Evolutionary conservation across 1,139 yeast species (phyloP).

Genomic region (Pichia sp.): DNA sequence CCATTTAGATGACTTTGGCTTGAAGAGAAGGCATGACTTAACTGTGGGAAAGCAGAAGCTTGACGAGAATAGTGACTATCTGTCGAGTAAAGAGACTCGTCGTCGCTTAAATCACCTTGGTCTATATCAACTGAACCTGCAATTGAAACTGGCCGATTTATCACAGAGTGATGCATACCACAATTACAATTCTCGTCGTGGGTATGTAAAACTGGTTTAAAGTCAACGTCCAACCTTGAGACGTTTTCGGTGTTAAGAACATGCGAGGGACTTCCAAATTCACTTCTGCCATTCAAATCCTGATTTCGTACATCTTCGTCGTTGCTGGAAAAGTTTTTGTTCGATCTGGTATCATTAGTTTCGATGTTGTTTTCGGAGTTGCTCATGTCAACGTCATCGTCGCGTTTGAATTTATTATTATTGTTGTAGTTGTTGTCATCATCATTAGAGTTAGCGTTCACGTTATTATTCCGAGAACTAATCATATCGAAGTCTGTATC

Average conservation of each 20-base stretch:
- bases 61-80: conserved; percentile 4
- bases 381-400: not conserved
- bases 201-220: conserved; percentile 29
- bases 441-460: not conserved
- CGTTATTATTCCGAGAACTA: not conserved
- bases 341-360: not conserved
- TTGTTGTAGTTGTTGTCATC: not conserved
- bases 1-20: not conserved
- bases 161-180: conserved; percentile 48
- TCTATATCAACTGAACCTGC: conserved; percentile 52
- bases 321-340: not conserved
- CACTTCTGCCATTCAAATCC: not conserved
- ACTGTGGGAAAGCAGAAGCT: not conserved
- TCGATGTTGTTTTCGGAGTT: not conserved
- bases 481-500: not conserved
- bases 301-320: not conserved
- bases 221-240: conserved; percentile 1
- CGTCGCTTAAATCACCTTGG: conserved; percentile 45
- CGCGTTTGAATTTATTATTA: not conserved
- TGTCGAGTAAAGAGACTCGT: conserved; percentile 33
- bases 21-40: not conserved
- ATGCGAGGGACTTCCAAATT: conserved; percentile 1
- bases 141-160: conserved; percentile 60
- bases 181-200: conserved; percentile 55
- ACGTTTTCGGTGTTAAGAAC: conserved; percentile 9